phyloP scores from a whole-genome alignment of 306 rosid genomes.

The Vachellia collinsii region DNA sequence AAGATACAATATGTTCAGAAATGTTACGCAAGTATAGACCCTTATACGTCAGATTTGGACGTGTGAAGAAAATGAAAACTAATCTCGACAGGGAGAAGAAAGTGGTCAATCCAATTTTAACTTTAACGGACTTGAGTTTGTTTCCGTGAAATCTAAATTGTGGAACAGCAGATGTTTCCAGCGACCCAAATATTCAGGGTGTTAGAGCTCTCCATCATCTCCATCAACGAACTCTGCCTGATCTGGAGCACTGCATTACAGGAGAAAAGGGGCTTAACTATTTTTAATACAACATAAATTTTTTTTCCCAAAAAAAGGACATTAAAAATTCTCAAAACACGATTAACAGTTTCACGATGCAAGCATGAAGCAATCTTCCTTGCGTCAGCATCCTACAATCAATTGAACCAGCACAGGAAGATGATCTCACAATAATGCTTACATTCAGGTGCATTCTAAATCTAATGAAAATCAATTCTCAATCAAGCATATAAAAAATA shows the following conservation, averaged over 20 bases:
- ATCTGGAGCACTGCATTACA: slow-evolving; percentile 48
- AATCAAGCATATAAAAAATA: slow-evolving; percentile 8
- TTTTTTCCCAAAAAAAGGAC: neutral
- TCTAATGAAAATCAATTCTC: slow-evolving; percentile 19
- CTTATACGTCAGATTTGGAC: slow-evolving; percentile 26
- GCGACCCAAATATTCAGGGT: slow-evolving; percentile 22
- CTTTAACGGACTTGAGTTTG: slow-evolving; percentile 13
- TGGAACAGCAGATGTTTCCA: slow-evolving; percentile 23
- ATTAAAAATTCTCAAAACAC: neutral
- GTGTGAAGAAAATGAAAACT: slow-evolving; percentile 11
- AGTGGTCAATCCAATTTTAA: slow-evolving; percentile 21
- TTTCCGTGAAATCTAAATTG: neutral
- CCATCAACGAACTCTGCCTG: slow-evolving; percentile 40
- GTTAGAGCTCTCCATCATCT: slow-evolving; percentile 65
- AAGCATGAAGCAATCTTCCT: slow-evolving; percentile 8
- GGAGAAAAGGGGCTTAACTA: neutral
- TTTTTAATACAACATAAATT: slow-evolving; percentile 10
- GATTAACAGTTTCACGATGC: slow-evolving; percentile 14
- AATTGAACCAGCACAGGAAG: slow-evolving; percentile 20
- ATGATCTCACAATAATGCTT: slow-evolving; percentile 8
- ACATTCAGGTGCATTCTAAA: slow-evolving; percentile 20
- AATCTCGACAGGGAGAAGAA: neutral
- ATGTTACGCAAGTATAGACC: neutral
- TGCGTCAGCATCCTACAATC: slow-evolving; percentile 10
- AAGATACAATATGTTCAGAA: slow-evolving; percentile 1